Conservation (phyloP, 2,329 filamentous ascomycete species). For the Penicillium nordicum region DNA sequence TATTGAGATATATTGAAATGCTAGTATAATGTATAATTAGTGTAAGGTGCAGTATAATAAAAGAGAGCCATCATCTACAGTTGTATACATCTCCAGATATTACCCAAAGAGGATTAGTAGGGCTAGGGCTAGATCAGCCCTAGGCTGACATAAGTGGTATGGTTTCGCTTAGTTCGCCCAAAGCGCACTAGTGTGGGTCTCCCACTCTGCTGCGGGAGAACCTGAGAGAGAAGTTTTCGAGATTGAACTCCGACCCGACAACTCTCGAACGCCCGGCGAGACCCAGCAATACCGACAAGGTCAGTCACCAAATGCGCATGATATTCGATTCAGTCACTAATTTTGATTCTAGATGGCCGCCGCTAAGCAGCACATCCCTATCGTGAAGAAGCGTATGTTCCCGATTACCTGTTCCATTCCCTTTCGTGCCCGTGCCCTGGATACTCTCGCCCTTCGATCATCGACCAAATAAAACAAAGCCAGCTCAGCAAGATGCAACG, state of each 20-base stretch:
- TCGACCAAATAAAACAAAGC: conserved; percentile 8
- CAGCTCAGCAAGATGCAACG: neutral
- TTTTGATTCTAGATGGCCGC: conserved; percentile 70
- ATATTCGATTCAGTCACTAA: conserved; percentile 7
- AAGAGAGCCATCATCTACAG: neutral
- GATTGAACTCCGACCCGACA: conserved; percentile 41
- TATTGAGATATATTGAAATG: neutral
- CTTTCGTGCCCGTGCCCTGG: conserved; percentile 15
- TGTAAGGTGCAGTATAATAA: neutral
- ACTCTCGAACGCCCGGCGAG: conserved; percentile 43
- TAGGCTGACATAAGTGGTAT: conserved; percentile 22
- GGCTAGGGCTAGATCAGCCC: conserved; percentile 18
- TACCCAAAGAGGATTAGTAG: conserved; percentile 20
- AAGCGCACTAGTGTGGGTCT: conserved; percentile 34
- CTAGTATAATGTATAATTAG: too few relatives aligned
- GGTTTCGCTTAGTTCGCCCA: conserved; percentile 27
- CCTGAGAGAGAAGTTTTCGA: conserved; percentile 41
- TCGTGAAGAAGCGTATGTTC: conserved; percentile 99
- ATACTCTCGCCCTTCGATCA: conserved; percentile 22
- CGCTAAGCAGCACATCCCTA: conserved; percentile 98
- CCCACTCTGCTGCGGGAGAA: conserved; percentile 33
- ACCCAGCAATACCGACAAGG: conserved; percentile 46
- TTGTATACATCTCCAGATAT: conserved; percentile 3
- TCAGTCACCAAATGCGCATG: conserved; percentile 25
- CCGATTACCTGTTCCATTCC: conserved; percentile 15